Conservation (phyloP, 2,329 filamentous ascomycete genomes). For the Apiospora hydei region DNA sequence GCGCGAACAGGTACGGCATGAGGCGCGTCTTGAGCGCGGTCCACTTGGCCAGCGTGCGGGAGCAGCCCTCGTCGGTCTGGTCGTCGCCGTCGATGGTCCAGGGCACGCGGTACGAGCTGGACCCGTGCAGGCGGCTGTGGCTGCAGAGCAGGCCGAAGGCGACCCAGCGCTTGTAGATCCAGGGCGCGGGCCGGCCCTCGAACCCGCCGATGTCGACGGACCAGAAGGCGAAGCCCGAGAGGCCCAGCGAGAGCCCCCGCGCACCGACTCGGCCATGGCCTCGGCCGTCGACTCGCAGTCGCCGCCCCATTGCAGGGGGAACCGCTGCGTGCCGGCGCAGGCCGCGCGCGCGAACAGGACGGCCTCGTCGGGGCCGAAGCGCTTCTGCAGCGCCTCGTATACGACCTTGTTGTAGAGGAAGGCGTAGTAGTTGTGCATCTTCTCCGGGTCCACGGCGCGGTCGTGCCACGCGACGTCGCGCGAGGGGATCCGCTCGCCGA, state of each 20-base stretch:
- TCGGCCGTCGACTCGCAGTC: conserved; percentile 78
- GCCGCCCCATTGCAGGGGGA: conserved; percentile 76
- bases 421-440: conserved; percentile 83
- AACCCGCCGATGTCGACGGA: conserved; percentile 76
- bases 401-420: conserved; percentile 76
- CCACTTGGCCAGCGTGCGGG: conserved; percentile 54
- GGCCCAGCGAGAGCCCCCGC: conserved; percentile 69
- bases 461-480: conserved; percentile 72
- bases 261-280: conserved; percentile 74
- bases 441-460: conserved; percentile 61
- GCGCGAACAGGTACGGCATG: conserved; percentile 60
- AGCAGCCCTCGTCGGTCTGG: conserved; percentile 61
- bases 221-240: conserved; percentile 73
- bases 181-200: conserved; percentile 70
- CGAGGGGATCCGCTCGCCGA: conserved; percentile 75
- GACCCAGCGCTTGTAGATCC: conserved; percentile 81
- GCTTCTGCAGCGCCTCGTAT: conserved; percentile 68
- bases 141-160: conserved; percentile 76
- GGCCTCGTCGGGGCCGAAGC: conserved; percentile 60
- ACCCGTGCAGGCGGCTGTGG: conserved; percentile 75
- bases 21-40: conserved; percentile 58
- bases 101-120: conserved; percentile 75
- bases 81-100: conserved; percentile 75
- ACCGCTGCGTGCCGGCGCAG: conserved; percentile 72
- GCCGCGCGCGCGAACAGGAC: conserved; percentile 72